A percentile compares a stretch with the other conserved stretches of the same genome.
phyloP scores from a whole-genome alignment of 148 eudicot species.

The Selenicereus undatus region DNA sequence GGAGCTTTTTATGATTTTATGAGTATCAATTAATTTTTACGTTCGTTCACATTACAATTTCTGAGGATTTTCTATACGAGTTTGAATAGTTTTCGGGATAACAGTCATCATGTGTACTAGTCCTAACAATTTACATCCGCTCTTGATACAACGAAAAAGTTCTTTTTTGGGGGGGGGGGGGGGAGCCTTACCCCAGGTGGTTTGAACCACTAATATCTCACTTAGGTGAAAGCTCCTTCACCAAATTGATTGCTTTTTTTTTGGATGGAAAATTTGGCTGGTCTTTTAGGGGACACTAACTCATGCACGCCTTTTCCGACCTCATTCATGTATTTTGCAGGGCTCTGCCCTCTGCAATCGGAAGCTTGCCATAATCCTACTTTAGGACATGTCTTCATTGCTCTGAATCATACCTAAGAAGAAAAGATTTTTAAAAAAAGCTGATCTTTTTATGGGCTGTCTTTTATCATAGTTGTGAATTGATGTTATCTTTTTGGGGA shows the following conservation, averaged over 20 bases:
- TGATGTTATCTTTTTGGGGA: slow-evolving; percentile 3
- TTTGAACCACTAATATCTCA: neutral
- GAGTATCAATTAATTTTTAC: too few relatives aligned
- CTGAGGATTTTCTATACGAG: too few relatives aligned
- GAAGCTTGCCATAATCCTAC: neutral
- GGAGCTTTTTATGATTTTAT: too few relatives aligned
- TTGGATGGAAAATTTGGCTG: slow-evolving; percentile 23
- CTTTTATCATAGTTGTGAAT: neutral
- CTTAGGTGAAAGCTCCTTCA: neutral
- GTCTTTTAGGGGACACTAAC: slow-evolving; percentile 11
- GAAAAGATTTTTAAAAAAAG: too few relatives aligned
- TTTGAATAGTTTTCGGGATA: too few relatives aligned
- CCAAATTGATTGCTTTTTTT: too few relatives aligned
- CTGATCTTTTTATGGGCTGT: neutral
- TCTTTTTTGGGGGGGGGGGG: too few relatives aligned
- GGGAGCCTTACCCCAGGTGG: neutral
- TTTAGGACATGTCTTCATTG: slow-evolving; percentile 29
- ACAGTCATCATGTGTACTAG: too few relatives aligned
- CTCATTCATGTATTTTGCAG: neutral
- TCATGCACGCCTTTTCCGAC: slow-evolving; percentile 25
- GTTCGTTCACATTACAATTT: too few relatives aligned
- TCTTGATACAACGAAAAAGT: too few relatives aligned
- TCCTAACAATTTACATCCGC: too few relatives aligned
- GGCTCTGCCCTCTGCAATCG: neutral
- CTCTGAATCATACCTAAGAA: slow-evolving; percentile 15